Conservation (phyloP, 352 stramenopile species). For the Pythium phragmitis region DNA sequence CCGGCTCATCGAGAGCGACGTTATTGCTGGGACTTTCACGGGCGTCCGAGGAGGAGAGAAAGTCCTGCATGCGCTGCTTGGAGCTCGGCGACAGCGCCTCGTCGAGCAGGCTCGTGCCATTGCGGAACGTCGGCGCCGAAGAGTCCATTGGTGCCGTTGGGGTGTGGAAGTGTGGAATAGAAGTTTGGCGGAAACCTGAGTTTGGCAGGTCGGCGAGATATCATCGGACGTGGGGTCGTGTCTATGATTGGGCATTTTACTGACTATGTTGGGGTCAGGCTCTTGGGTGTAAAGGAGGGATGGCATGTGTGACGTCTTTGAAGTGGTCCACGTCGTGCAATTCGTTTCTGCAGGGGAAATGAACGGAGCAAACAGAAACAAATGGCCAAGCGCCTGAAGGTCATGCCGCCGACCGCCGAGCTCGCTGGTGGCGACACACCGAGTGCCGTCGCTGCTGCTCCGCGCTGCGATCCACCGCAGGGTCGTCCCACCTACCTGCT, state of each 20-base stretch:
- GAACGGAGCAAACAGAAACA: slow-evolving; percentile 10
- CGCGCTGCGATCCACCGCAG: not conserved
- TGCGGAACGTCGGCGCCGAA: slow-evolving; percentile 22
- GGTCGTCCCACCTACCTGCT: slow-evolving; percentile 58
- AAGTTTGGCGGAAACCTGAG: slow-evolving; percentile 13
- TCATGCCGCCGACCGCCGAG: slow-evolving; percentile 19
- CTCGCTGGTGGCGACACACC: not conserved
- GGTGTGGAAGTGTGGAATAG: not conserved
- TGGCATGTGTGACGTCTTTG: not conserved
- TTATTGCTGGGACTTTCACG: not conserved
- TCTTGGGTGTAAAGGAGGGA: slow-evolving; percentile 2
- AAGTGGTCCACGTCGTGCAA: slow-evolving; percentile 18
- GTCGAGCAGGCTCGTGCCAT: slow-evolving; percentile 45
- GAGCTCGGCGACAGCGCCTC: slow-evolving; percentile 60
- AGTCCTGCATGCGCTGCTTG: slow-evolving; percentile 46
- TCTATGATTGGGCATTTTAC: not conserved
- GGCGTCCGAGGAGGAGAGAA: slow-evolving; percentile 31
- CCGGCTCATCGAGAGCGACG: slow-evolving; percentile 2
- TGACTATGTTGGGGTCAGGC: not conserved
- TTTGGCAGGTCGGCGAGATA: not conserved
- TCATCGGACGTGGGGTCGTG: slow-evolving; percentile 8
- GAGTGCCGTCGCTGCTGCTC: not conserved
- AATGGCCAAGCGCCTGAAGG: slow-evolving; percentile 18
- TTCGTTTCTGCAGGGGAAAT: slow-evolving; percentile 17
- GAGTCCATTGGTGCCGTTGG: not conserved